Conservation (phyloP, 2,329 filamentous ascomycete species). For the Dryadomyces quercus-mongolicae region DNA sequence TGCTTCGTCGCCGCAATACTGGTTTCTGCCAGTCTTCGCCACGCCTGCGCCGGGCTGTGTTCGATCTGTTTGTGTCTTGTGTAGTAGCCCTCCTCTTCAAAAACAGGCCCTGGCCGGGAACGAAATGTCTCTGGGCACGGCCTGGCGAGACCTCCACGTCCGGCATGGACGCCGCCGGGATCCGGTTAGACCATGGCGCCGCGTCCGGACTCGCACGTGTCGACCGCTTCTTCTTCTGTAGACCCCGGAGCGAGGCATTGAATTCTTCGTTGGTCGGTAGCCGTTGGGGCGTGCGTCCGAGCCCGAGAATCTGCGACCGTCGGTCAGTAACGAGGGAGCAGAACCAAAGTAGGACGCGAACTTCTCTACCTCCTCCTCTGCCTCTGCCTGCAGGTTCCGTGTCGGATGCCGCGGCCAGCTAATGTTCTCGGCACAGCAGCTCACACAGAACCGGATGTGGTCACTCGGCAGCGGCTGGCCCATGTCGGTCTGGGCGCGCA, state of each 20-base stretch:
- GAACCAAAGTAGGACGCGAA: no score
- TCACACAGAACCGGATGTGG: slow-evolving; percentile 11
- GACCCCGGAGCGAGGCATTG: not conserved
- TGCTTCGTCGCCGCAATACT: not conserved
- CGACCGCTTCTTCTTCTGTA: not conserved
- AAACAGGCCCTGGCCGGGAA: not conserved
- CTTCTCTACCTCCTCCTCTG: slow-evolving; percentile 6
- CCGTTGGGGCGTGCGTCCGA: not conserved
- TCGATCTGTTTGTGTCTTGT: no score
- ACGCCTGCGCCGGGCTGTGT: not conserved
- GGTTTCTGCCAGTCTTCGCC: not conserved
- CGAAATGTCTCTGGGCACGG: not conserved
- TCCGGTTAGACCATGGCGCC: not conserved
- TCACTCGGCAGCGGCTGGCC: slow-evolving; percentile 12
- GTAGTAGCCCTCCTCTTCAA: no score
- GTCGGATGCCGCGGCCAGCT: slow-evolving; percentile 15
- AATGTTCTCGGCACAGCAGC: slow-evolving; percentile 13
- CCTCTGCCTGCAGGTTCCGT: slow-evolving; percentile 14
- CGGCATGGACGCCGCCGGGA: not conserved
- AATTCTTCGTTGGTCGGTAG: slow-evolving; percentile 4
- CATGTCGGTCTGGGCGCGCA: slow-evolving; percentile 12
- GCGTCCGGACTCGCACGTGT: not conserved
- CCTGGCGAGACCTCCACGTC: not conserved
- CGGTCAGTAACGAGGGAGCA: not conserved
- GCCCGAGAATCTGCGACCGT: not conserved